These are phyloP conservation scores for Tricholoma saponaceum DNA, from an alignment of 768 basidiomycete species.

Conservation along the genomic window DNA sequence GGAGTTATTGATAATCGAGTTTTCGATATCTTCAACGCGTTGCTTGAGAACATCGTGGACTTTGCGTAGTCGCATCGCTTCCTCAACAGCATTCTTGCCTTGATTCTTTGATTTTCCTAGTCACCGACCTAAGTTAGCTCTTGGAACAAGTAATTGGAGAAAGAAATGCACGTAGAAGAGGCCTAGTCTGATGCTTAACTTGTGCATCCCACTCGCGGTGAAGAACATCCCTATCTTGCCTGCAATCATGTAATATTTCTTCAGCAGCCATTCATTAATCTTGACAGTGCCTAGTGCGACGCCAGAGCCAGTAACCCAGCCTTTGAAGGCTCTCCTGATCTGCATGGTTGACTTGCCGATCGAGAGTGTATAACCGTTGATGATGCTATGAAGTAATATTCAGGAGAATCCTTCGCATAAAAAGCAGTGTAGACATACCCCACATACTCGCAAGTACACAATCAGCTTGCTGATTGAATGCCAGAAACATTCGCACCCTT, in stretches of 20 bases:
- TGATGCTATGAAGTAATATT: conserved; percentile 17
- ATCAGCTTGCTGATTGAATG: conserved; percentile 12
- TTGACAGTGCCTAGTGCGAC: neutral
- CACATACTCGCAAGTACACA: too few relatives aligned
- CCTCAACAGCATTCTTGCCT: neutral
- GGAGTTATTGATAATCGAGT: neutral
- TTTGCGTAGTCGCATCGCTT: neutral
- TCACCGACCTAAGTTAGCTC: conserved; percentile 5
- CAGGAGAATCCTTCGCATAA: neutral
- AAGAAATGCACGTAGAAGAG: neutral
- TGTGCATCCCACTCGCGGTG: conserved; percentile 15
- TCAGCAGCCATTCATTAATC: neutral
- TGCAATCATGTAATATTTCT: neutral
- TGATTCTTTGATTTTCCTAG: conserved; percentile 4
- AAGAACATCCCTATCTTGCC: neutral
- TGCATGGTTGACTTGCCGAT: conserved; percentile 14
- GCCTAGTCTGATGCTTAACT: neutral
- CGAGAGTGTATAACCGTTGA: conserved; percentile 20
- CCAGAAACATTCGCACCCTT: conserved; percentile 33
- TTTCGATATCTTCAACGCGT: neutral
- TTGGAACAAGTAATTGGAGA: neutral
- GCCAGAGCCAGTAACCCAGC: conserved; percentile 1
- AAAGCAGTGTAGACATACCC: conserved; percentile 1
- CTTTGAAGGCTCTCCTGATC: conserved; percentile 13
- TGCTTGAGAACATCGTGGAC: too few relatives aligned